Conservation (phyloP, 345 rosid genomes). For the Hirschfeldia incana region DNA sequence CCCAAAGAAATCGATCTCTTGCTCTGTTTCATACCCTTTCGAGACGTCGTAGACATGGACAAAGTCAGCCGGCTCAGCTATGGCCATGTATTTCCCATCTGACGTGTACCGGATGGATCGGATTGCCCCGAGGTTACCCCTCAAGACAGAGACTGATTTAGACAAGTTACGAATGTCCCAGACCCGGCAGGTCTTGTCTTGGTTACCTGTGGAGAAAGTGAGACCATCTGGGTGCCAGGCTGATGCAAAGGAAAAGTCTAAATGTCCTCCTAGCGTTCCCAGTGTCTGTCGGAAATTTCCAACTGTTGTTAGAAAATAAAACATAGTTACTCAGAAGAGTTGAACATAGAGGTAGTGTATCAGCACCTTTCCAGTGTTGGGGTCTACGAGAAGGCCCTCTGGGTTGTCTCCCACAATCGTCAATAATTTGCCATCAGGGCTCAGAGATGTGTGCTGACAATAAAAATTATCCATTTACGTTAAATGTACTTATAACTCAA, state of each 20-base stretch:
- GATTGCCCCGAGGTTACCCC: constrained; percentile 80
- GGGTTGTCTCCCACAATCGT: constrained; percentile 76
- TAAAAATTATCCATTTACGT: background rate
- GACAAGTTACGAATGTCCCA: constrained; percentile 75
- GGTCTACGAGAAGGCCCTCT: constrained; percentile 65
- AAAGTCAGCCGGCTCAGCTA: constrained; percentile 85
- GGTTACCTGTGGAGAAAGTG: constrained; percentile 79
- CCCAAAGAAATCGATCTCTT: constrained; percentile 79
- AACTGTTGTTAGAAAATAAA: background rate
- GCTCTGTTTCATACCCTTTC: constrained; percentile 63
- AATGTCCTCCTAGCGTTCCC: constrained; percentile 52
- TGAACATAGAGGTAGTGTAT: background rate
- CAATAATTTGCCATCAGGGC: constrained; percentile 73
- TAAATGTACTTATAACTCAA: background rate
- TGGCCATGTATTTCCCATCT: constrained; percentile 75
- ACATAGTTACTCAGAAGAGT: background rate
- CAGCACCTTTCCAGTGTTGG: constrained; percentile 66
- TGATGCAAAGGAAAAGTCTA: constrained; percentile 82
- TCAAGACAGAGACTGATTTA: constrained; percentile 58
- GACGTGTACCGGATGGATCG: constrained; percentile 71
- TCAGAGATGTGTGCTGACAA: constrained; percentile 68
- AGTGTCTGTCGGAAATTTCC: constrained; percentile 42
- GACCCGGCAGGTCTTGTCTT: constrained; percentile 73
- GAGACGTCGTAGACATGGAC: constrained; percentile 69
- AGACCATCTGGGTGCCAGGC: constrained; percentile 80